A percentile compares a stretch with the other conserved stretches of the same genome.
Conservation (phyloP, 2,329 filamentous ascomycete species). For the Aureobasidium subglaciale region DNA sequence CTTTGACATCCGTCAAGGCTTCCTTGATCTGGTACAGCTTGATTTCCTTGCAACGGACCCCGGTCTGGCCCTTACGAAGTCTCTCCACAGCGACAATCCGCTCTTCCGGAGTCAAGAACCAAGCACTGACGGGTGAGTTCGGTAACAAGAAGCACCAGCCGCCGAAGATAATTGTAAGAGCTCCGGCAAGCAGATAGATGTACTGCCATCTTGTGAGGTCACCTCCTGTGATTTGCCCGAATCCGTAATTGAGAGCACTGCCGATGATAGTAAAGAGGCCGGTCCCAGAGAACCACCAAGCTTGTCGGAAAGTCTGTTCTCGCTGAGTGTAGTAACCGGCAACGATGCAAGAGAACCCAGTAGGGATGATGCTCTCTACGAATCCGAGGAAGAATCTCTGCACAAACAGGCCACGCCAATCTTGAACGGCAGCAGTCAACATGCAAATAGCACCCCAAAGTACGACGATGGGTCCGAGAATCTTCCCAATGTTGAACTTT, state of each 20-base stretch:
- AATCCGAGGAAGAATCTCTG: conserved; percentile 52
- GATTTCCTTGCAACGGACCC: conserved; percentile 27
- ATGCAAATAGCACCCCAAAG: conserved; percentile 63
- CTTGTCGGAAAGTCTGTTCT: conserved; percentile 31
- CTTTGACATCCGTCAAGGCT: conserved; percentile 22
- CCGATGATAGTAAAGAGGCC: conserved; percentile 25
- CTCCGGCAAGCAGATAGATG: conserved; percentile 28
- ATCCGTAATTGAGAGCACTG: conserved; percentile 22
- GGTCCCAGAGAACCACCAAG: conserved; percentile 25
- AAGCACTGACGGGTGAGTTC: conserved; percentile 30
- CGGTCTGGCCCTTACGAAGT: conserved; percentile 30
- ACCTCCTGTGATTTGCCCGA: conserved; percentile 30
- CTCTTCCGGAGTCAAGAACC: conserved; percentile 29
- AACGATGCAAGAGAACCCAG: conserved; percentile 51
- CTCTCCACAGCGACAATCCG: conserved; percentile 31
- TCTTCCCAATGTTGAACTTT: conserved; percentile 56
- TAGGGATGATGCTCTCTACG: conserved; percentile 50
- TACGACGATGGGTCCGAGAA: conserved; percentile 57
- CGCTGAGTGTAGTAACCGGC: conserved; percentile 34
- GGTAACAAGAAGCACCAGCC: conserved; percentile 28
- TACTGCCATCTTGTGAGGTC: conserved; percentile 34
- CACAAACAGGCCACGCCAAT: conserved; percentile 53
- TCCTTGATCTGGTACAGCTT: conserved; percentile 24
- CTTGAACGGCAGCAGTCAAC: conserved; percentile 59
- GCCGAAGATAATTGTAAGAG: conserved; percentile 26